Evolutionary conservation across 2,329 filamentous ascomycete species (phyloP), one percentile per base, ranked within the genome.

Genomic region (Apiospora arundinis): DNA sequence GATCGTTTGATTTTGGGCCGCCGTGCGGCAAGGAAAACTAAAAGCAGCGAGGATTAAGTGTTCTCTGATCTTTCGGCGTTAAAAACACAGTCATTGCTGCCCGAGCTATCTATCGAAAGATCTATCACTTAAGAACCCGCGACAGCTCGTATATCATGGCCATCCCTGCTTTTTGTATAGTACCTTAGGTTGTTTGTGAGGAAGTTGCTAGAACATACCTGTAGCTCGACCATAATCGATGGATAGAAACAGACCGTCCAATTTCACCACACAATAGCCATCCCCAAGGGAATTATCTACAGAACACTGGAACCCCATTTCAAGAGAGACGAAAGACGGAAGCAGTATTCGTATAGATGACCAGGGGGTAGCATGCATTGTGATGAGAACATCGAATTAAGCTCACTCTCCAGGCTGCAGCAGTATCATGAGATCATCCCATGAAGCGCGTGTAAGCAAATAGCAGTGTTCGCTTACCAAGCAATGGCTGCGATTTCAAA

Each of bases 401-500:
- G 56, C 56, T 63, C 56, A 40, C 56, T 40, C 28, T 32, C 32
- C 40, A 40, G 56, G 56, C 56, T 40, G 32, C 56, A 40, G 56
- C 56, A 63, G 56, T 63, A n/a, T 37, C 32, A 63, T 63, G 56
- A 40, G 40, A 63, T 63, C 56, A 63, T 63, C 56, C 32, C 37
- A 14, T 40, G 56, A 63, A 18, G 28, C 8, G 28, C 9, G 21
- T 63, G 56, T 63, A 40, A 60, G 52, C 21, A 28, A 28, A 60
- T 21, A 56, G 14, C 14, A 56, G 49, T 5, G 28, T 32, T 8
- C 32, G 52, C 52, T 60, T 11, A 60, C 52, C 52, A 60, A 60
- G 52, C 52, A 32, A 21, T 7, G 8, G 21, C 52, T 18, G 16
- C 25, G 16, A 25, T 28, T 32, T 56, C 25, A 6, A 60, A 11